A percentile compares a stretch with the other conserved stretches of the same genome.
Evolutionary conservation across 2,329 filamentous ascomycete genomes (phyloP).

Genomic region (Colletotrichum euphorbiae): DNA sequence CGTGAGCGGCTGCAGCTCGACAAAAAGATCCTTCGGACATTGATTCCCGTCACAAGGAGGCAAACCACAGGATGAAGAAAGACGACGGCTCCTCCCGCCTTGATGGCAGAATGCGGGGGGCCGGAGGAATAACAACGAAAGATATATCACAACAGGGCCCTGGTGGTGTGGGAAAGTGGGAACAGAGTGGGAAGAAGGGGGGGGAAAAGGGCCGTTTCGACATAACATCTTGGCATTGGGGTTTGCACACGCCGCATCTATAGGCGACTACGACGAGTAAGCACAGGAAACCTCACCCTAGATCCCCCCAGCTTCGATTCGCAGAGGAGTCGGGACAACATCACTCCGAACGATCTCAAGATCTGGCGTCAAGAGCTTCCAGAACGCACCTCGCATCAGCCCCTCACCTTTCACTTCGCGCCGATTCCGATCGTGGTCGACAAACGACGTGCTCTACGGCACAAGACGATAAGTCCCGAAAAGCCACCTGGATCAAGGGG

Average conservation of each 20-base stretch:
- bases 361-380: no score
- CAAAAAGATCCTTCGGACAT: not conserved
- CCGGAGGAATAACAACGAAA: no score
- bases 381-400: not conserved
- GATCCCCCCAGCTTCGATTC: not conserved
- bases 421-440: not conserved
- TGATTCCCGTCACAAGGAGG: not conserved
- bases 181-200: no score
- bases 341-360: not conserved
- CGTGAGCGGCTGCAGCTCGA: not conserved
- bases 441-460: not conserved
- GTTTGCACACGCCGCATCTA: slow-evolving; percentile 8
- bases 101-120: not conserved
- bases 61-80: not conserved
- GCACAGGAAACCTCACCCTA: not conserved
- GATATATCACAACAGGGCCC: no score
- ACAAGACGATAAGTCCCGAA: not conserved
- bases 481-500: not conserved
- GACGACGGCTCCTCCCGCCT: not conserved
- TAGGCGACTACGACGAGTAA: not conserved
- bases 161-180: no score
- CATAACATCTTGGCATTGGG: slow-evolving; percentile 20
- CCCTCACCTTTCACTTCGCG: not conserved
- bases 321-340: not conserved
- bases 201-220: not conserved